A percentile compares a stretch with the other conserved stretches of the same genome.
Conservation (phyloP, 768 basidiomycete species). For the Strobilomyces dryophilus region DNA sequence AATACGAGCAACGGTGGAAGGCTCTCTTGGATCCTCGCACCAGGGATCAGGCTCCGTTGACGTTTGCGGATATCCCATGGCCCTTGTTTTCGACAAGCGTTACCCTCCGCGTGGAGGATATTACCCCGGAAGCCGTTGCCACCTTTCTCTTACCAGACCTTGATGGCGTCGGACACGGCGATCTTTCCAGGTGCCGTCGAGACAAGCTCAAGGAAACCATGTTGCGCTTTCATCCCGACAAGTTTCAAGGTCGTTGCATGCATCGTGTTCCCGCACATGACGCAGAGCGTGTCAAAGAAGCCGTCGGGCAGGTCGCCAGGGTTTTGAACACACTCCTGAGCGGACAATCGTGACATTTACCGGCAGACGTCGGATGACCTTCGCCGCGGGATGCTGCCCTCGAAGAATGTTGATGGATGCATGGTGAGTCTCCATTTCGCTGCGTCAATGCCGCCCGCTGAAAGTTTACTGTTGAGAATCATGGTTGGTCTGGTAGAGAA, state of each 20-base stretch:
- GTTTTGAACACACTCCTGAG: slow-evolving; percentile 55
- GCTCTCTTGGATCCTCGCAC: slow-evolving; percentile 35
- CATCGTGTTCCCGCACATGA: slow-evolving; percentile 44
- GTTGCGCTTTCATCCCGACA: slow-evolving; percentile 77
- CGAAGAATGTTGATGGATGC: no score
- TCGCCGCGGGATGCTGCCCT: no score
- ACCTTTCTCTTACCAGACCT: slow-evolving; percentile 48
- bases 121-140: slow-evolving; percentile 53
- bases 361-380: no score
- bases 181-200: slow-evolving; percentile 43
- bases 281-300: slow-evolving; percentile 48
- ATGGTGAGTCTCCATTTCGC: no score
- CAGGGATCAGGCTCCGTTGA: slow-evolving; percentile 30
- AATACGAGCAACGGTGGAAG: slow-evolving; percentile 60
- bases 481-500: no score
- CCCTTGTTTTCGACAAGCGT: slow-evolving; percentile 42
- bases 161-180: slow-evolving; percentile 12
- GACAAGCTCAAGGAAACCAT: slow-evolving; percentile 65
- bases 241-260: slow-evolving; percentile 75
- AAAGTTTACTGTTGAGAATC: no score
- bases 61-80: slow-evolving; percentile 70
- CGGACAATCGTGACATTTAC: slow-evolving; percentile 10
- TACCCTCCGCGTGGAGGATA: slow-evolving; percentile 38
- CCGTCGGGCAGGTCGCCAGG: slow-evolving; percentile 59
- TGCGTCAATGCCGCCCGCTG: no score